Conservation (phyloP, 495 filamentous ascomycete genomes). For the Neurospora sp. region DNA sequence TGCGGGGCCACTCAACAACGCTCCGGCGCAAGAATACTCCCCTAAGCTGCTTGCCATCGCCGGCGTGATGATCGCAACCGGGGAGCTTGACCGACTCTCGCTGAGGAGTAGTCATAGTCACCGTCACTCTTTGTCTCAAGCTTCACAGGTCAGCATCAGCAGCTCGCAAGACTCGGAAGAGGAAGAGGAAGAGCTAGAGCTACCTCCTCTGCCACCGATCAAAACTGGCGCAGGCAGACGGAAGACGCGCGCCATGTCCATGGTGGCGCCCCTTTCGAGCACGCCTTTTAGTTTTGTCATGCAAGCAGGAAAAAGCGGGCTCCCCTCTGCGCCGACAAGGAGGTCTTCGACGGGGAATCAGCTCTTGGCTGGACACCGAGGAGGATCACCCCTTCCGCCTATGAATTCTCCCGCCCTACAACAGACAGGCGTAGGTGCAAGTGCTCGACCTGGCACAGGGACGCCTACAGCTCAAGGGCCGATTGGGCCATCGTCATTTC, state of each 20-base stretch:
- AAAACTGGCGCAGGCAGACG: not conserved
- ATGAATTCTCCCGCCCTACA: not conserved
- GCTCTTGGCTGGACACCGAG: not conserved
- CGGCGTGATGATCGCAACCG: constrained; percentile 18
- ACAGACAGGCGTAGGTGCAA: not conserved
- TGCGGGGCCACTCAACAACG: not conserved
- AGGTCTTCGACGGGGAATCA: not conserved
- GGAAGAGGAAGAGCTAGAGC: not conserved
- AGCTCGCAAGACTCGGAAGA: not conserved
- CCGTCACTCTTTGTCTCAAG: not conserved
- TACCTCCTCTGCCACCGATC: not conserved
- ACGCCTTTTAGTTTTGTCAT: not conserved
- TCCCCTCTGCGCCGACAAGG: not conserved
- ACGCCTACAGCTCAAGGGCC: not conserved
- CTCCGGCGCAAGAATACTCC: not conserved
- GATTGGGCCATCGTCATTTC: not conserved
- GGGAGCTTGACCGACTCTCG: constrained; percentile 12
- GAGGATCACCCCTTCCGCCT: not conserved
- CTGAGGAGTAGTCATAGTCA: not conserved
- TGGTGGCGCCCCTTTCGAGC: not conserved
- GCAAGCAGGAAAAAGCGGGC: not conserved
- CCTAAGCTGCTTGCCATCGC: constrained; percentile 10
- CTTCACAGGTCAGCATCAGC: not conserved
- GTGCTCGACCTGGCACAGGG: not conserved
- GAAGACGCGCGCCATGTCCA: not conserved